These are phyloP conservation scores for Vitis cinerea DNA, from an alignment of 164 flowering plant genomes.

Conservation along the genomic window DNA sequence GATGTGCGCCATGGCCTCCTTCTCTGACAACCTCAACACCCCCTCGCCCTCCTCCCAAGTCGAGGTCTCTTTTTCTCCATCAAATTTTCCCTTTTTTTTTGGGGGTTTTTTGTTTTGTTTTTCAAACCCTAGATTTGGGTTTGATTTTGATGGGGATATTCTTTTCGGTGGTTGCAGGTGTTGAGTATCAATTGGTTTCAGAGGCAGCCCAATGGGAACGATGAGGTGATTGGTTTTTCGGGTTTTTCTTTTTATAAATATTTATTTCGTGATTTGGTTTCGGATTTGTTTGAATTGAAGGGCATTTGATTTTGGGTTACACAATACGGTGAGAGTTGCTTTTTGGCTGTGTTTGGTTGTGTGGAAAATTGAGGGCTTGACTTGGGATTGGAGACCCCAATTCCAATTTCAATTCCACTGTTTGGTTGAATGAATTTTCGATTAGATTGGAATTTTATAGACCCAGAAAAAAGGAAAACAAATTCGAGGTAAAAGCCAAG, in stretches of 20 bases:
- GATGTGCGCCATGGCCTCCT: constrained; percentile 74
- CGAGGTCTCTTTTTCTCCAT: constrained; percentile 38
- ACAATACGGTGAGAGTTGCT: no score
- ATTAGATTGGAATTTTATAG: no score
- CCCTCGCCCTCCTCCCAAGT: constrained; percentile 71
- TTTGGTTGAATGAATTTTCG: no score
- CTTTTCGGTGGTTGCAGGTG: constrained; percentile 43
- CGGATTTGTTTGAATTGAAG: background rate
- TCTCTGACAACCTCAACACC: constrained; percentile 72
- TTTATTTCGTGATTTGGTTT: background rate
- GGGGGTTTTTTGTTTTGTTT: background rate
- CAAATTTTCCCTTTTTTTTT: constrained; percentile 5
- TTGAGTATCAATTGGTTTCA: constrained; percentile 83
- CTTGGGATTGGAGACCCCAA: no score
- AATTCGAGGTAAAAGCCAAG: no score
- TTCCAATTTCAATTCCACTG: no score
- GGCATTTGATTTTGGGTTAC: no score
- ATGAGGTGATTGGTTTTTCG: constrained; percentile 53
- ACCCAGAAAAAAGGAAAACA: no score
- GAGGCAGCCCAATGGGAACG: constrained; percentile 80
- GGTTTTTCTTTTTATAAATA: background rate
- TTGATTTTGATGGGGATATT: no score
- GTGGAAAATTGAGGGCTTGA: no score
- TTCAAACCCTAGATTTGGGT: background rate
- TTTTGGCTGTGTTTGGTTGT: no score